Base-by-base conservation (phyloP, 805 yeast species). In the Kodamaea laetipori region DNA sequence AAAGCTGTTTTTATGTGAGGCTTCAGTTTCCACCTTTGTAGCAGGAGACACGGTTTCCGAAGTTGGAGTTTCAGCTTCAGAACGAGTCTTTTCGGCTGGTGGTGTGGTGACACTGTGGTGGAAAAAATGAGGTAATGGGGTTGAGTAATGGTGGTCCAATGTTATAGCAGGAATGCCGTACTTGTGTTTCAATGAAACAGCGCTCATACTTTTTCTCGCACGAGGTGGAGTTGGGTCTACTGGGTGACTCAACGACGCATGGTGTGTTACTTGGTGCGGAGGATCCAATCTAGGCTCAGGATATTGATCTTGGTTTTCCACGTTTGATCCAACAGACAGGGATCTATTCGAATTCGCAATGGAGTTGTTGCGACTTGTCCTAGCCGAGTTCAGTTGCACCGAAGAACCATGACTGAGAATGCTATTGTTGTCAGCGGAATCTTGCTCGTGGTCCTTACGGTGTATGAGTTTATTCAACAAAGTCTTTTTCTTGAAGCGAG, bases 401-500 rank as follows among this genome's bases (percentile, higher is more conserved):
- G 28, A 35, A 13, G 39, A 35, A 31, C 30, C 31, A n/a, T 26
- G 12, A 23, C 35, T 40, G 16, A 25, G 23, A 6, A 41, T 21
- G 13, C 35, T 41, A 4, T 35, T 32, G 9, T 24, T 10, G 28
- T 41, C 41, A 13, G 39, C 41, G 33, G 19, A 8, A 13, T 48
- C 33, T 9, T 37, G 37, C 13, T 42, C 45, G 28, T 37, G 45
- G 27, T 42, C 45, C 45, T 67, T 61, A 17, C 71, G 51, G 46
- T 68, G 66, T 2, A 71, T 70, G 27, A 71, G 55, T 43, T 70
- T 71, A 4, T 73, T 73, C 19, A 71, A 54, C 35, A 72, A 50
- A 1, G 69, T 60, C 50, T 67, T 63, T 50, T 68, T 71, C 45
- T 61, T 63, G 54, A 68, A 66, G 34, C 66, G 63, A 0, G 80